These are phyloP conservation scores for Suhomyces atakaporum DNA, from an alignment of 1,139 yeast species.

Conservation along the genomic window DNA sequence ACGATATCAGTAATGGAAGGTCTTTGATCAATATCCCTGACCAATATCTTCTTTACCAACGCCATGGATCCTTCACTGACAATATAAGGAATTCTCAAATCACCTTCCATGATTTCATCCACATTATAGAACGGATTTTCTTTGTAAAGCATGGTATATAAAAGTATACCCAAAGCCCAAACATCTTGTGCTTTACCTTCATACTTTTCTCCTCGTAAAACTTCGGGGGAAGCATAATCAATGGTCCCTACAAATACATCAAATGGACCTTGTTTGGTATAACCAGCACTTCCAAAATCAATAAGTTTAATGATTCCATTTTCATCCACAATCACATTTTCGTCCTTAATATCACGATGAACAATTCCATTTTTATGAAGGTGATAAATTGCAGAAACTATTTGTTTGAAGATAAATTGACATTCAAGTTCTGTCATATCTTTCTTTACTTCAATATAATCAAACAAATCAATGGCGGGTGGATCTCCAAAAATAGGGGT, in stretches of 20 bases:
- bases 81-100: constrained; percentile 64
- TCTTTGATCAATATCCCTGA: constrained; percentile 61
- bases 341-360: constrained; percentile 95
- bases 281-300: constrained; percentile 95
- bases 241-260: constrained; percentile 97
- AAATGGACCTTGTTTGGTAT: constrained; percentile 87
- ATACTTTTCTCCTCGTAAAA: constrained; percentile 81
- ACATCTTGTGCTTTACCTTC: constrained; percentile 94
- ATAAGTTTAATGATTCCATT: constrained; percentile 77
- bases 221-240: constrained; percentile 97
- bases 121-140: constrained; percentile 95
- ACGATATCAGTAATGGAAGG: constrained; percentile 74
- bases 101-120: constrained; percentile 92
- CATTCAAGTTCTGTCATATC: constrained; percentile 79
- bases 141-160: constrained; percentile 87
- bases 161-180: constrained; percentile 91
- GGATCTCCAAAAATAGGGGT: constrained; percentile 86
- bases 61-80: constrained; percentile 60
- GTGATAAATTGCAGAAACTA: constrained; percentile 75
- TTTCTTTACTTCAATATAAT: constrained; percentile 80
- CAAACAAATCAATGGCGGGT: constrained; percentile 91
- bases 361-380: constrained; percentile 85
- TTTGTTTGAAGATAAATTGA: constrained; percentile 74
- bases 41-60: constrained; percentile 64
- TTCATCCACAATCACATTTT: constrained; percentile 84